A percentile compares a stretch with the other conserved stretches of the same genome.
phyloP scores from a whole-genome alignment of 2,329 filamentous ascomycete genomes.

The Botryotinia convoluta region DNA sequence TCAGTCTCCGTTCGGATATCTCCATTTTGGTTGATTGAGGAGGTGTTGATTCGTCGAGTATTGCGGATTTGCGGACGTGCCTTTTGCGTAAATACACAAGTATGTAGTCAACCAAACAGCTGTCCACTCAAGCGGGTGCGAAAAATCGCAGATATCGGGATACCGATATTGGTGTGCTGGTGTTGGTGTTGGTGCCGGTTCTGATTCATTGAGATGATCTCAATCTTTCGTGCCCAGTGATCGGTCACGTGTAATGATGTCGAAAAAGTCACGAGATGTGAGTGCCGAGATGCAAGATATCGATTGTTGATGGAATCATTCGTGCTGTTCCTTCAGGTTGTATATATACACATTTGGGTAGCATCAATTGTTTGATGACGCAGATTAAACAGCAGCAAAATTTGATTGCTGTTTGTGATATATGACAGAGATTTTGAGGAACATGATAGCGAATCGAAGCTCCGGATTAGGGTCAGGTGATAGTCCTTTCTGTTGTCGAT shows the following conservation, averaged over 20 bases:
- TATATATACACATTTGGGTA: background rate
- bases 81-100: background rate
- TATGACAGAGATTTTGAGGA: background rate
- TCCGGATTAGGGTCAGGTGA: background rate
- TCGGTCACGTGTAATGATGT: background rate
- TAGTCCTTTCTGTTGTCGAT: background rate
- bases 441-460: background rate
- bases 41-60: background rate
- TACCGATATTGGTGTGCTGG: background rate
- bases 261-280: background rate
- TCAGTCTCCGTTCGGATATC: no score
- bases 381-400: background rate
- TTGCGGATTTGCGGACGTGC: background rate
- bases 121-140: background rate
- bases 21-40: background rate
- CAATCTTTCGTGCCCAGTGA: background rate
- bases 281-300: background rate
- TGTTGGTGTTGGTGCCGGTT: background rate
- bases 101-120: background rate
- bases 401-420: background rate
- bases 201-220: background rate
- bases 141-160: background rate
- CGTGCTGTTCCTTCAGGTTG: background rate
- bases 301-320: background rate
- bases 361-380: no score